Percentiles rank a stretch among this genome's conserved stretches.
Conservation (phyloP, 1,284 basidiomycete species). For the Phylloboletellus chloephorus region DNA sequence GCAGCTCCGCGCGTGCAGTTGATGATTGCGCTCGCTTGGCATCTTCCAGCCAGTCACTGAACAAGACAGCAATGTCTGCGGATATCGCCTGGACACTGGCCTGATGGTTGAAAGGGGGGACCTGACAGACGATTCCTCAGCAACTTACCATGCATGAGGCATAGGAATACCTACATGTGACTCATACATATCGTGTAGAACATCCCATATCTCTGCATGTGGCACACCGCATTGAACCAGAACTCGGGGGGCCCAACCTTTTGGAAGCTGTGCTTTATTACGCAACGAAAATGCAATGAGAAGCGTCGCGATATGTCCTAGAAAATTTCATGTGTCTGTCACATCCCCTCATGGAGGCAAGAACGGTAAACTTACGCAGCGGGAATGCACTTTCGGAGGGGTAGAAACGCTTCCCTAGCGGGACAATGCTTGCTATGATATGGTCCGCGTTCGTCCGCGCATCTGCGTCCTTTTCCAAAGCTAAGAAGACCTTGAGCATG, state of each 20-base stretch:
- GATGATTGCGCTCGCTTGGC: slow-evolving; percentile 60
- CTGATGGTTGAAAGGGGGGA: slow-evolving; percentile 79
- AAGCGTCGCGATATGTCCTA: slow-evolving; percentile 65
- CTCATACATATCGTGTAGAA: slow-evolving; percentile 82
- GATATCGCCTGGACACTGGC: slow-evolving; percentile 72
- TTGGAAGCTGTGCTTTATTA: slow-evolving; percentile 52
- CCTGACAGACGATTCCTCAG: slow-evolving; percentile 36
- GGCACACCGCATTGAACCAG: slow-evolving; percentile 75
- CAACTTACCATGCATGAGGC: background rate
- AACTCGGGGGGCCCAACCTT: slow-evolving; percentile 77
- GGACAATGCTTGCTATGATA: slow-evolving; percentile 59
- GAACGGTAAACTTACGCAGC: slow-evolving; percentile 50
- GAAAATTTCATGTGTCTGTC: slow-evolving; percentile 3
- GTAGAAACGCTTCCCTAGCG: slow-evolving; percentile 80
- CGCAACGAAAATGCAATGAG: slow-evolving; percentile 66
- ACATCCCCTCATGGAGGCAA: background rate
- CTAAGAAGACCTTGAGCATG: slow-evolving; percentile 28
- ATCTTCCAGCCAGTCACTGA: slow-evolving; percentile 74
- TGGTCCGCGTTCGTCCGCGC: slow-evolving; percentile 52
- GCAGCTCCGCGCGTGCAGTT: slow-evolving; percentile 55
- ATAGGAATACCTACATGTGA: slow-evolving; percentile 57
- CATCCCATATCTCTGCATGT: slow-evolving; percentile 75
- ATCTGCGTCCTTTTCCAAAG: slow-evolving; percentile 46
- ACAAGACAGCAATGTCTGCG: slow-evolving; percentile 68
- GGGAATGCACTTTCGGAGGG: slow-evolving; percentile 90